Conservation (phyloP, 2,329 filamentous ascomycete genomes). For the Colletotrichum sp. region DNA sequence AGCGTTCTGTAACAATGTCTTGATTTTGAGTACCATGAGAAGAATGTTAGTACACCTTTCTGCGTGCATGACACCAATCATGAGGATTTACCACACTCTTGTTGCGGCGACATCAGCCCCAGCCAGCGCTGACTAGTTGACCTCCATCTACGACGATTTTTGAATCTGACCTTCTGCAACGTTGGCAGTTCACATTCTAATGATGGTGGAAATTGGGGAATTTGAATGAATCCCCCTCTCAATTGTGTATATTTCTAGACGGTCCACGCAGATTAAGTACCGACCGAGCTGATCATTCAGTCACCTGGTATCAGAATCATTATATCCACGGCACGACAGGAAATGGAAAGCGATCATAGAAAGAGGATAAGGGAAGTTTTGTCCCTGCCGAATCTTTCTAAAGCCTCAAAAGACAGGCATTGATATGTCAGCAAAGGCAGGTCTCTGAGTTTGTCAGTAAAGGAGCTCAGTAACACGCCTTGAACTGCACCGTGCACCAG, state of each 20-base stretch:
- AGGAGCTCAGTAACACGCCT: background rate
- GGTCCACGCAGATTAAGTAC: background rate
- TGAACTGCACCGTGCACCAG: too few species aligned
- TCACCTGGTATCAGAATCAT: background rate
- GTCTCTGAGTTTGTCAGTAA: background rate
- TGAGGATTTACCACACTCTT: background rate
- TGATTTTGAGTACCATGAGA: background rate
- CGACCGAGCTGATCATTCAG: background rate
- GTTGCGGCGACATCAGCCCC: background rate
- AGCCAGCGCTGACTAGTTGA: background rate
- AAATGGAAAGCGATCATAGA: background rate
- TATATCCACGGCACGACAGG: background rate
- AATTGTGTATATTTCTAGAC: background rate
- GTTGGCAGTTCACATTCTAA: background rate
- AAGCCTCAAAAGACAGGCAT: background rate
- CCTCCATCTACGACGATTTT: background rate
- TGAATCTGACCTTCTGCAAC: background rate
- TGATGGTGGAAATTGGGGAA: background rate
- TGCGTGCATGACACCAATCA: background rate
- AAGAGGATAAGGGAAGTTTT: background rate
- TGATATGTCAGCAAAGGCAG: background rate
- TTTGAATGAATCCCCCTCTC: background rate
- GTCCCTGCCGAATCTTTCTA: background rate
- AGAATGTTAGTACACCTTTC: rapidly evolving
- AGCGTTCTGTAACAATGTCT: background rate